Conservation (phyloP, 1,139 yeast species). For the Candida glucosophila region DNA sequence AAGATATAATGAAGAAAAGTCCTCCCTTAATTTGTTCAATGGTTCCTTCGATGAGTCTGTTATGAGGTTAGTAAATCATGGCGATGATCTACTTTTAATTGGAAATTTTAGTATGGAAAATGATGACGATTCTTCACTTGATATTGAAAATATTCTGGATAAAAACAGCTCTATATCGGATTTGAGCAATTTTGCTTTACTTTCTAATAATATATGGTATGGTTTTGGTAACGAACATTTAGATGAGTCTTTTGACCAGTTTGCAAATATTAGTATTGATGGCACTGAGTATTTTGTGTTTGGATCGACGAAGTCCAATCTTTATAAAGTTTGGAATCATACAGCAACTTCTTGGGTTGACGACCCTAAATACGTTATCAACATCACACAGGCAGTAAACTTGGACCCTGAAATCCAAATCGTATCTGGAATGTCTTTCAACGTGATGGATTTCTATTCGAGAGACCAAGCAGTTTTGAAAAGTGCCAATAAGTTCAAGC, state of each 20-base stretch:
- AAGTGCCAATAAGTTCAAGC: constrained; percentile 13
- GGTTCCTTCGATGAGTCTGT: constrained; percentile 24
- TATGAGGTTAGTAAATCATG: constrained; percentile 13
- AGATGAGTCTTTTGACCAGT: constrained; percentile 17
- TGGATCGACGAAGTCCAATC: constrained; percentile 15
- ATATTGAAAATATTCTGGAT: constrained; percentile 20
- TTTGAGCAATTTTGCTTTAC: constrained; percentile 29
- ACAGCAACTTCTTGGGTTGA: constrained; percentile 26
- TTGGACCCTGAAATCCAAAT: constrained; percentile 20
- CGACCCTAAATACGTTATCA: constrained; percentile 23
- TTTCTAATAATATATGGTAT: constrained; percentile 20
- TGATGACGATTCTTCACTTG: constrained; percentile 11
- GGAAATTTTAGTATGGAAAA: constrained; percentile 25
- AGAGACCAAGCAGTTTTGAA: constrained; percentile 23
- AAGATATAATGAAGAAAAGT: constrained; percentile 13
- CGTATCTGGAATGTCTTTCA: constrained; percentile 33
- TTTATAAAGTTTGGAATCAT: constrained; percentile 34
- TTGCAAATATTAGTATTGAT: constrained; percentile 28
- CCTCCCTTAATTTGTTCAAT: constrained; percentile 14
- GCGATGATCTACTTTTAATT: constrained; percentile 17
- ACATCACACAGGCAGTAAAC: constrained; percentile 26
- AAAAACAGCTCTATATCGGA: constrained; percentile 17
- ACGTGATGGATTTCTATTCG: constrained; percentile 24
- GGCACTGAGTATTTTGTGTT: constrained; percentile 31
- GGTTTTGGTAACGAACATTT: constrained; percentile 30